Evolutionary conservation across 768 basidiomycete species (phyloP).

Genomic region (Mycena galopus): DNA sequence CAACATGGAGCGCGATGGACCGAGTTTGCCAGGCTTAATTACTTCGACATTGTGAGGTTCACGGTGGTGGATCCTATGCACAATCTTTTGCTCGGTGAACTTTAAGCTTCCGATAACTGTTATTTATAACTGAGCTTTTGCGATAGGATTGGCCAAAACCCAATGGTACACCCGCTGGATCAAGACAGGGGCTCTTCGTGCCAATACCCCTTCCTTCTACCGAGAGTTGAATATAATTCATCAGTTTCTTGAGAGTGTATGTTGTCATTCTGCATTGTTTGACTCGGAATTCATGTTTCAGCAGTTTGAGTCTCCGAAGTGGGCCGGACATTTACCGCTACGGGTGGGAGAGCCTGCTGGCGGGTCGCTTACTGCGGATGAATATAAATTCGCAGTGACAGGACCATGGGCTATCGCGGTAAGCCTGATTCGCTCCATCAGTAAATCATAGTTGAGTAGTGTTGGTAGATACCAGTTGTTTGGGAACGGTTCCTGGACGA

Average conservation of each 20-base stretch:
- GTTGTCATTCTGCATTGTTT: background rate
- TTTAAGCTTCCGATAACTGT: background rate
- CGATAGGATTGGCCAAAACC: background rate
- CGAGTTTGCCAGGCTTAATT: background rate
- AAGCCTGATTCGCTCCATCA: too few species aligned
- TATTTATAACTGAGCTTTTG: background rate
- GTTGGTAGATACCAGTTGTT: too few species aligned
- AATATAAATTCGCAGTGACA: conserved; percentile 39
- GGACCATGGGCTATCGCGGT: conserved; percentile 24
- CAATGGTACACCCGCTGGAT: background rate
- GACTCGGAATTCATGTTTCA: background rate
- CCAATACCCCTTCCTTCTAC: background rate
- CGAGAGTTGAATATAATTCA: background rate
- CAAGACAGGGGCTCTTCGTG: background rate
- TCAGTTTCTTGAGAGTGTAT: background rate
- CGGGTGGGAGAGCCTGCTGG: conserved; percentile 43
- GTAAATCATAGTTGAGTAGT: too few species aligned
- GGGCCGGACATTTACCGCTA: conserved; percentile 38
- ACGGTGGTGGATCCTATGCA: background rate
- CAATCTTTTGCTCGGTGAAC: background rate
- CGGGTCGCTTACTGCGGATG: conserved; percentile 40
- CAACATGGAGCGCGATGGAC: background rate
- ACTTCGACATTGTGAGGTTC: background rate
- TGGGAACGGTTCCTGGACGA: too few species aligned
- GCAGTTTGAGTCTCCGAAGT: conserved; percentile 39